A percentile compares a stretch with the other conserved stretches of the same genome.
Evolutionary conservation across 2,329 filamentous ascomycete species (phyloP).

Genomic region (Hypomyces rosellus): DNA sequence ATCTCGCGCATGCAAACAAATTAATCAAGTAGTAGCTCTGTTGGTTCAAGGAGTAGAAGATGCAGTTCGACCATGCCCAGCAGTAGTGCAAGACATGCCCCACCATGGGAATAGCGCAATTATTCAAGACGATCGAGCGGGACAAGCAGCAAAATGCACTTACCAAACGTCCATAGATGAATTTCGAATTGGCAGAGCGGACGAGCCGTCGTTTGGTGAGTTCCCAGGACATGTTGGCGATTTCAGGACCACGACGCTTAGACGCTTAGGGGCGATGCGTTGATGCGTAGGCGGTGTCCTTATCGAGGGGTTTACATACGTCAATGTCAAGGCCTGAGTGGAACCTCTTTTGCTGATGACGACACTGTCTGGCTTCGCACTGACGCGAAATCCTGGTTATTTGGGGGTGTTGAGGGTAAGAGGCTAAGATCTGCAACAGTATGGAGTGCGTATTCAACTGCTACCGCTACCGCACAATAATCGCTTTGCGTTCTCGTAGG

Average conservation of each 20-base stretch:
- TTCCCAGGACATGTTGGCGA: constrained; percentile 49
- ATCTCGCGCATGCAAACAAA: no score
- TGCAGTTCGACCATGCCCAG: no score
- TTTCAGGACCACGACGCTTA: neutral
- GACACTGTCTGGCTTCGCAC: neutral
- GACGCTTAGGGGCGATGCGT: neutral
- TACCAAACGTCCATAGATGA: constrained; percentile 68
- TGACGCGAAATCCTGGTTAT: neutral
- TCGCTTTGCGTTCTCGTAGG: no score
- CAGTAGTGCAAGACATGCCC: no score
- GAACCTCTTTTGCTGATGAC: neutral
- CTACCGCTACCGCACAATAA: no score
- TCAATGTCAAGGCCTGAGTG: no score
- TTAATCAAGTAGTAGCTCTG: no score
- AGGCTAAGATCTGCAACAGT: no score
- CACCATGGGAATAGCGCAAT: no score
- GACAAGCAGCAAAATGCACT: constrained; percentile 28
- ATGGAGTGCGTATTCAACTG: no score
- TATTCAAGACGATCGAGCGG: no score
- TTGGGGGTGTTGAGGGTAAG: neutral
- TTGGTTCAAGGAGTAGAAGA: no score
- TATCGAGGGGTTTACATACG: neutral
- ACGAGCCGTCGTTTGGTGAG: constrained; percentile 54
- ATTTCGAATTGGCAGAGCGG: constrained; percentile 58
- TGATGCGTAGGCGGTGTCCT: neutral